Percentiles rank a stretch among this genome's conserved stretches.
phyloP scores from a whole-genome alignment of 2,329 filamentous ascomycete species.

The Aaosphaeria pasadenensis region DNA sequence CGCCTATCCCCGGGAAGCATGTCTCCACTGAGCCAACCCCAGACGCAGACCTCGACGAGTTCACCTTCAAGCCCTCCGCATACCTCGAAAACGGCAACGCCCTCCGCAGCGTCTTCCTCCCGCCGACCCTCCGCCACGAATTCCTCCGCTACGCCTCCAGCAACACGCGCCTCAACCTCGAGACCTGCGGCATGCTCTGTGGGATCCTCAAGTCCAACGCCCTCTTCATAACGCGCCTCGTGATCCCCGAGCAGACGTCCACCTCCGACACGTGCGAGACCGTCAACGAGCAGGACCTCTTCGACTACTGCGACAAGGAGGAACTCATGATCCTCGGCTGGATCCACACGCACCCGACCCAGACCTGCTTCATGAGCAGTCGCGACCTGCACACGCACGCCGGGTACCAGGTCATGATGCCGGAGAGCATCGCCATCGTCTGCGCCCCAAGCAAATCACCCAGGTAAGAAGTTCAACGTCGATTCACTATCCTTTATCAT shows the following conservation, averaged over 20 bases:
- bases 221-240: slow-evolving; percentile 80
- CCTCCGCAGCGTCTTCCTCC: slow-evolving; percentile 84
- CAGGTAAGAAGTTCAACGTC: slow-evolving; percentile 61
- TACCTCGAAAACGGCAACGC: slow-evolving; percentile 88
- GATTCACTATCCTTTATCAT: slow-evolving; percentile 5
- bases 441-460: slow-evolving; percentile 81
- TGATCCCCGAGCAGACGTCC: slow-evolving; percentile 87
- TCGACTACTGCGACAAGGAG: slow-evolving; percentile 84
- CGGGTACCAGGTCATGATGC: slow-evolving; percentile 93
- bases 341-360: slow-evolving; percentile 97
- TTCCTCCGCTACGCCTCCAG: slow-evolving; percentile 72
- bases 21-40: slow-evolving; percentile 4
- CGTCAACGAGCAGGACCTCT: slow-evolving; percentile 77
- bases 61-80: slow-evolving; percentile 79
- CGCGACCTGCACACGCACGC: slow-evolving; percentile 90
- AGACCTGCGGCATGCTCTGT: slow-evolving; percentile 93
- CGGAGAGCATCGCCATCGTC: slow-evolving; percentile 94
- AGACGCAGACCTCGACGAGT: slow-evolving; percentile 53
- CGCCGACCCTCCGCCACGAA: slow-evolving; percentile 65
- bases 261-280: slow-evolving; percentile 96
- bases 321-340: slow-evolving; percentile 86
- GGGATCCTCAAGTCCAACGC: slow-evolving; percentile 90
- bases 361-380: slow-evolving; percentile 97
- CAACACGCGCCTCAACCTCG: slow-evolving; percentile 79
- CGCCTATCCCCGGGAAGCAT: slow-evolving; percentile 23